phyloP scores from a whole-genome alignment of 805 yeast species.

The Saccharomyces kudriavzevii region DNA sequence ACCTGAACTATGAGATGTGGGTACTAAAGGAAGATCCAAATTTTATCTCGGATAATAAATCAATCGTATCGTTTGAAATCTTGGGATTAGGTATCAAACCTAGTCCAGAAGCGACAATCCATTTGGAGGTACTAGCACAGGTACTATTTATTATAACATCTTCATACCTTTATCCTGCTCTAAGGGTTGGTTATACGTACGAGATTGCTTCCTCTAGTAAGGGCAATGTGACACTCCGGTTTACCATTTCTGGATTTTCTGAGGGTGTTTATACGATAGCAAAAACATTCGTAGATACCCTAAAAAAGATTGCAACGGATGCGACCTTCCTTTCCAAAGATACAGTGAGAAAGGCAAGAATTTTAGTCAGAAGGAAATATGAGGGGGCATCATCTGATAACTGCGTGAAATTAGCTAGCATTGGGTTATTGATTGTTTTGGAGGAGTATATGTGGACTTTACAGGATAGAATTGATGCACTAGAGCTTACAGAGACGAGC shows the following conservation, averaged over 20 bases:
- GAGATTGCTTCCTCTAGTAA: slow-evolving; percentile 46
- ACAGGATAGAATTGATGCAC: slow-evolving; percentile 46
- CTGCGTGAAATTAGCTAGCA: slow-evolving; percentile 41
- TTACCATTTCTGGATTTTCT: slow-evolving; percentile 49
- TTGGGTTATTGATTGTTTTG: slow-evolving; percentile 43
- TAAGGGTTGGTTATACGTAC: slow-evolving; percentile 50
- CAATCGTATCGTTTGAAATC: slow-evolving; percentile 41
- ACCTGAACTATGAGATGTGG: slow-evolving; percentile 45
- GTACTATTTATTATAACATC: slow-evolving; percentile 37
- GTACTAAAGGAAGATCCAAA: slow-evolving; percentile 31
- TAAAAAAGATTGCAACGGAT: slow-evolving; percentile 21
- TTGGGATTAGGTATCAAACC: slow-evolving; percentile 26
- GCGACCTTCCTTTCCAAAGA: slow-evolving; percentile 21
- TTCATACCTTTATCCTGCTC: slow-evolving; percentile 42
- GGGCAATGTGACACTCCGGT: slow-evolving; percentile 45
- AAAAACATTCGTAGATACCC: slow-evolving; percentile 26
- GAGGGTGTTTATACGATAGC: slow-evolving; percentile 34
- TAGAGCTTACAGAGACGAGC: slow-evolving; percentile 41
- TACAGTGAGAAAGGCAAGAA: slow-evolving; percentile 40
- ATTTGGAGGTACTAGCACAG: slow-evolving; percentile 47
- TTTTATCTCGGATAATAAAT: slow-evolving; percentile 23
- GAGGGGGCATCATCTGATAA: slow-evolving; percentile 35
- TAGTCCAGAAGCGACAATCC: slow-evolving; percentile 35
- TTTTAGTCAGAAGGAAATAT: slow-evolving; percentile 41
- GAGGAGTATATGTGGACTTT: slow-evolving; percentile 51